Percentiles rank a stretch among this genome's conserved stretches.
Conservation (phyloP, 306 rosid genomes). For the Betula pendula region DNA sequence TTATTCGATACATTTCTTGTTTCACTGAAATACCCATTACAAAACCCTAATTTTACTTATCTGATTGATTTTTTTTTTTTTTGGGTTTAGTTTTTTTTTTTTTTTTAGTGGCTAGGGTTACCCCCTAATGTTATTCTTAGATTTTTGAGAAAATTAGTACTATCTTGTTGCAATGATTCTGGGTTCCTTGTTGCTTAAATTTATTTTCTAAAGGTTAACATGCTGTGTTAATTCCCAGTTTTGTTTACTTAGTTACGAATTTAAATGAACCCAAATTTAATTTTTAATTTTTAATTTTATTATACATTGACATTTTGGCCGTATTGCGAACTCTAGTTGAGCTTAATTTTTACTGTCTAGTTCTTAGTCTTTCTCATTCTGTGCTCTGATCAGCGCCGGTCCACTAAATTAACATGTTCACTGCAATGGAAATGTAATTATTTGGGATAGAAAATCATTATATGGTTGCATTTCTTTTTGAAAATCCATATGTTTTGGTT, state of each 20-base stretch:
- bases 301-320: background rate
- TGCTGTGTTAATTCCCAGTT: background rate
- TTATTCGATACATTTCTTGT: background rate
- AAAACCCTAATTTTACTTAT: background rate
- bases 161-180: too few species aligned
- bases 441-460: background rate
- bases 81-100: background rate
- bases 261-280: background rate
- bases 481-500: background rate
- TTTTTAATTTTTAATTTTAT: too few species aligned
- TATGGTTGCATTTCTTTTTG: background rate
- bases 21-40: background rate
- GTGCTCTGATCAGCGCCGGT: background rate
- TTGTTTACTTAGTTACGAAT: background rate
- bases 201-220: background rate
- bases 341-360: background rate
- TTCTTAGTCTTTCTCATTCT: background rate
- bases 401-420: background rate
- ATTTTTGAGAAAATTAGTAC: background rate
- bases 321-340: background rate
- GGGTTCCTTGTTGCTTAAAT: background rate
- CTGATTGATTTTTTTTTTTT: background rate
- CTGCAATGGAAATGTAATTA: background rate
- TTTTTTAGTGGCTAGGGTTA: background rate
- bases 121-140: background rate